These are phyloP conservation scores for Ceratocystis huliohia DNA, from an alignment of 2,329 filamentous ascomycete species.

Conservation along the genomic window DNA sequence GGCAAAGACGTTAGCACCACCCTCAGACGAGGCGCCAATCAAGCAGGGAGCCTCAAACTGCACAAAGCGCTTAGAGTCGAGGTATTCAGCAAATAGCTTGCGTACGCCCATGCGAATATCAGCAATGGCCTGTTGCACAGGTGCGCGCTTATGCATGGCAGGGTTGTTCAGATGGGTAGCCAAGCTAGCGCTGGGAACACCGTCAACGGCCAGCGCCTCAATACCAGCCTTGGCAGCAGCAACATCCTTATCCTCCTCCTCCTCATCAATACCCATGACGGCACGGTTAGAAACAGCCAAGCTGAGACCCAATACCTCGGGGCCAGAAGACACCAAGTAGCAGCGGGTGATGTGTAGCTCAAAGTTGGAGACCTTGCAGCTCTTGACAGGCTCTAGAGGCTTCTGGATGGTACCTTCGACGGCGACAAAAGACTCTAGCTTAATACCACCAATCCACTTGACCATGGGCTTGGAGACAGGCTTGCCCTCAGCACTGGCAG, in stretches of 20 bases:
- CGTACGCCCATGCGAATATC: constrained; percentile 43
- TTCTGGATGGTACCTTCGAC: constrained; percentile 72
- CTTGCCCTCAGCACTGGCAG: constrained; percentile 57
- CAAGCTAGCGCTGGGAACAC: constrained; percentile 62
- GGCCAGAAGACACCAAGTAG: constrained; percentile 58
- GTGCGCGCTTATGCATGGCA: constrained; percentile 81
- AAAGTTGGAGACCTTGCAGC: constrained; percentile 62
- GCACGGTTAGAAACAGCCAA: constrained; percentile 42
- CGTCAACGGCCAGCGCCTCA: constrained; percentile 32
- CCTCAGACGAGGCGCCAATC: constrained; percentile 81
- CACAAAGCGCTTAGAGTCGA: constrained; percentile 60
- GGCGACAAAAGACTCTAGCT: constrained; percentile 67
- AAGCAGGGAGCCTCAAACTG: constrained; percentile 84
- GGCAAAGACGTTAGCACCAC: constrained; percentile 82
- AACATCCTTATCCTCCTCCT: constrained; percentile 31
- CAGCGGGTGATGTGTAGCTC: constrained; percentile 84
- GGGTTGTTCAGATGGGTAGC: constrained; percentile 82
- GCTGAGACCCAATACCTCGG: constrained; percentile 45
- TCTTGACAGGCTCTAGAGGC: constrained; percentile 78
- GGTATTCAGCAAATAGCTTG: constrained; percentile 65
- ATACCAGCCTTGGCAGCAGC: constrained; percentile 30
- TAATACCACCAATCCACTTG: constrained; percentile 69
- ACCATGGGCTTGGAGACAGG: constrained; percentile 76
- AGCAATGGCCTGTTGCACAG: constrained; percentile 76
- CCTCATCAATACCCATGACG: constrained; percentile 47